phyloP scores from a whole-genome alignment of 2,329 filamentous ascomycete genomes.

The Kalaharituber pfeilii region DNA sequence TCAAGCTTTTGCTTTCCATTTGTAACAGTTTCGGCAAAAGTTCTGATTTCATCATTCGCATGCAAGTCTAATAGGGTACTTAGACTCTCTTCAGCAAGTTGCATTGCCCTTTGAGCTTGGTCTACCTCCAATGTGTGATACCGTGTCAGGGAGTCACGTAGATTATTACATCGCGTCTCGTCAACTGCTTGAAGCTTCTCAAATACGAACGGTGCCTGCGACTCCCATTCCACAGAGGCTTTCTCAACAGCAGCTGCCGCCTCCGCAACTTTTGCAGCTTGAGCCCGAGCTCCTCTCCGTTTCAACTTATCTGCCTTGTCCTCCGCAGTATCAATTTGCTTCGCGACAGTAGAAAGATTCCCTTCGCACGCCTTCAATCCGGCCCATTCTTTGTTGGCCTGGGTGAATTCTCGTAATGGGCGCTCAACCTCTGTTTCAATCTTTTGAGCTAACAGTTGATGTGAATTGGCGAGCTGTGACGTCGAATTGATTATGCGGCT shows the following conservation, averaged over 20 bases:
- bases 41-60: conserved; percentile 70
- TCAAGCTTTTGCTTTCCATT: conserved; percentile 26
- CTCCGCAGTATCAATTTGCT: conserved; percentile 67
- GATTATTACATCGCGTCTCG: conserved; percentile 71
- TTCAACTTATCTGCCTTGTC: conserved; percentile 71
- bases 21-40: conserved; percentile 38
- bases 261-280: conserved; percentile 56
- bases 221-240: conserved; percentile 75
- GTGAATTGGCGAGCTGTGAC: conserved; percentile 65
- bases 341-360: conserved; percentile 65
- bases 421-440: conserved; percentile 79
- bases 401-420: conserved; percentile 59
- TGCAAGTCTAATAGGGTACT: conserved; percentile 71
- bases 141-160: conserved; percentile 81
- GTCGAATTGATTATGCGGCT: conserved; percentile 65
- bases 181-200: conserved; percentile 83
- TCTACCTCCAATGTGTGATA: conserved; percentile 87
- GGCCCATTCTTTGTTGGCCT: conserved; percentile 55
- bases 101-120: conserved; percentile 57
- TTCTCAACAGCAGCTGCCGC: conserved; percentile 58
- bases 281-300: conserved; percentile 61
- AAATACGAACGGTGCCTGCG: conserved; percentile 85
- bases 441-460: conserved; percentile 60
- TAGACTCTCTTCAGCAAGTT: conserved; percentile 60
- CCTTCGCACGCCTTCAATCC: conserved; percentile 64